phyloP scores from a whole-genome alignment of 164 flowering plant species.

The Stephania japonica region DNA sequence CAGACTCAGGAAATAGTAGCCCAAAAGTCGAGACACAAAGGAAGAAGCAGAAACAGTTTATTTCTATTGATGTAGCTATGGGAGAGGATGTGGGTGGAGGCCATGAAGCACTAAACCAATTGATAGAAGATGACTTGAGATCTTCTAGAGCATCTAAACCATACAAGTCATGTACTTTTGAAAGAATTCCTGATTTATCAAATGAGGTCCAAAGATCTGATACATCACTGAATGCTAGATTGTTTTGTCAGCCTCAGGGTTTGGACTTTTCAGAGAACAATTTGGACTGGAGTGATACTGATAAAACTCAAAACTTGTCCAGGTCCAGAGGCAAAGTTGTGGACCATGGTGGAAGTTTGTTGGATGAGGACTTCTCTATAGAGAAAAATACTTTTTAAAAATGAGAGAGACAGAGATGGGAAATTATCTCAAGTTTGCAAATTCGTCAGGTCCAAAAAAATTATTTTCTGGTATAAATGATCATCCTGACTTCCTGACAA shows the following conservation, averaged over 20 bases:
- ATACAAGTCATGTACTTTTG: slow-evolving; percentile 17
- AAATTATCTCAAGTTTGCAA: slow-evolving; percentile 22
- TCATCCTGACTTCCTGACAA: slow-evolving; percentile 31
- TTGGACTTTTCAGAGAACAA: slow-evolving; percentile 17
- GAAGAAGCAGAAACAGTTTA: slow-evolving; percentile 31
- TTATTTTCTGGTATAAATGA: slow-evolving; percentile 29
- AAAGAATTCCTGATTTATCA: slow-evolving; percentile 17
- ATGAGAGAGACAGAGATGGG: slow-evolving; percentile 20
- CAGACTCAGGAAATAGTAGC: slow-evolving; percentile 43
- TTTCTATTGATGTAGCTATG: slow-evolving; percentile 19
- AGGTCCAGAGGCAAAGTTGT: slow-evolving; percentile 41
- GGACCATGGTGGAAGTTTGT: slow-evolving; percentile 28
- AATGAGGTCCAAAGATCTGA: slow-evolving; percentile 16
- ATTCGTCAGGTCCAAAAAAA: slow-evolving; percentile 27
- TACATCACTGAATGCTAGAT: slow-evolving; percentile 18
- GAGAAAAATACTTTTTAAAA: slow-evolving; percentile 17
- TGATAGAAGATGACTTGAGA: slow-evolving; percentile 17
- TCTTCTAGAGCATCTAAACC: slow-evolving; percentile 19
- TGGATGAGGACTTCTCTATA: slow-evolving; percentile 24
- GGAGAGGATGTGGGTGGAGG: slow-evolving; percentile 25
- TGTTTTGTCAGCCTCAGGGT: slow-evolving; percentile 22
- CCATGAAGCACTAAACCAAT: slow-evolving; percentile 14
- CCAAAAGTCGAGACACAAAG: slow-evolving; percentile 30
- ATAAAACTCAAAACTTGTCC: slow-evolving; percentile 18
- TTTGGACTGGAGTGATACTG: slow-evolving; percentile 16